Conservation (phyloP, 208 protist genomes). For the Tritrichomonas foetus region DNA sequence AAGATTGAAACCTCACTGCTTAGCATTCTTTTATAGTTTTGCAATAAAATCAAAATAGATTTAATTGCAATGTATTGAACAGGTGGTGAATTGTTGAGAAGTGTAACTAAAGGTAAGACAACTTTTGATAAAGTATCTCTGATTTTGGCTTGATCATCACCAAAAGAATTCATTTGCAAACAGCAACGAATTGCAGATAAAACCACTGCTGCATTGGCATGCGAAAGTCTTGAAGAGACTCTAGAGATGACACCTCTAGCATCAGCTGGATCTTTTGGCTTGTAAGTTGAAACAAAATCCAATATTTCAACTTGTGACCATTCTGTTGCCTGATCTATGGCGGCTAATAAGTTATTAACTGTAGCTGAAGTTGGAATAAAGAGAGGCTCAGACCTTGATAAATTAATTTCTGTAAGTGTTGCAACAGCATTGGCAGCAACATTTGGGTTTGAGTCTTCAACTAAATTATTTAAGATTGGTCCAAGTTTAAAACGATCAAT, state of each 20-base stretch:
- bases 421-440: constrained; percentile 85
- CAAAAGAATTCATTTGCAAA: neutral
- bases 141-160: constrained; percentile 66
- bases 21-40: constrained; percentile 66
- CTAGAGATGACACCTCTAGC: constrained; percentile 79
- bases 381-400: constrained; percentile 56
- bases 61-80: constrained; percentile 94
- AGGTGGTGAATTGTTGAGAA: constrained; percentile 71
- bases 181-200: constrained; percentile 87
- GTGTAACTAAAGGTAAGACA: constrained; percentile 75
- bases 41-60: constrained; percentile 95
- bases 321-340: constrained; percentile 88
- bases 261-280: constrained; percentile 50
- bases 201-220: constrained; percentile 95
- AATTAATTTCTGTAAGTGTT: constrained; percentile 83
- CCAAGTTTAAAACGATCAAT: neutral
- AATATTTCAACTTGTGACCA: constrained; percentile 96
- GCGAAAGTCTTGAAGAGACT: constrained; percentile 82
- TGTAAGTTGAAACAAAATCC: constrained; percentile 74
- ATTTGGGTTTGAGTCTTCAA: constrained; percentile 88
- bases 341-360: constrained; percentile 81
- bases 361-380: constrained; percentile 67
- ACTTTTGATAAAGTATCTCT: constrained; percentile 70
- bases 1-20: constrained; percentile 64
- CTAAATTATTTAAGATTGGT: constrained; percentile 63